A percentile compares a stretch with the other conserved stretches of the same genome.
Conservation (phyloP, 352 stramenopile species). For the Pythium pyrilobum region DNA sequence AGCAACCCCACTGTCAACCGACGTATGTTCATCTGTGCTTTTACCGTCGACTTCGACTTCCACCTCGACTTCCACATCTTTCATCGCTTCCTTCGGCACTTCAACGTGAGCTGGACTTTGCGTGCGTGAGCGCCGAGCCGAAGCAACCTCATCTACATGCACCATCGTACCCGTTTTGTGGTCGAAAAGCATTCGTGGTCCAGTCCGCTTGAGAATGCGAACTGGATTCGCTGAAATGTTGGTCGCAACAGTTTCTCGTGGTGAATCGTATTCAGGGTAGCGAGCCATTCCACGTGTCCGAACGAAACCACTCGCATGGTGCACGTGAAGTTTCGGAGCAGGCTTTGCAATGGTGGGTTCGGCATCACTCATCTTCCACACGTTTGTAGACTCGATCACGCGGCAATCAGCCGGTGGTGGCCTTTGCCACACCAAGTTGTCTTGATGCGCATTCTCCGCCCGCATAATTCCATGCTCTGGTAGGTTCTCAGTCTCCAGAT, state of each 20-base stretch:
- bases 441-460: not conserved
- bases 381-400: not conserved
- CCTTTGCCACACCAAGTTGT: not conserved
- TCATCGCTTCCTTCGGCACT: not conserved
- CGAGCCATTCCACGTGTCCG: not conserved
- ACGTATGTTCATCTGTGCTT: not conserved
- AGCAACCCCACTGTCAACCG: not conserved
- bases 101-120: not conserved
- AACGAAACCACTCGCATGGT: too few species aligned
- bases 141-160: conserved; percentile 20
- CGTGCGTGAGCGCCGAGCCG: not conserved
- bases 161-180: conserved; percentile 61
- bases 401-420: not conserved
- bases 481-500: too few species aligned
- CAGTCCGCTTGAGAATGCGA: conserved; percentile 48
- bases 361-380: conserved; percentile 17
- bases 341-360: conserved; percentile 1
- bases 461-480: too few species aligned
- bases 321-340: too few species aligned
- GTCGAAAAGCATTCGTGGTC: conserved; percentile 68
- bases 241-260: not conserved
- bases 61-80: not conserved
- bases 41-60: not conserved
- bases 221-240: conserved; percentile 14
- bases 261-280: not conserved